Evolutionary conservation across 257 asterid species (phyloP).

Genomic region (Solanum bukasovii): DNA sequence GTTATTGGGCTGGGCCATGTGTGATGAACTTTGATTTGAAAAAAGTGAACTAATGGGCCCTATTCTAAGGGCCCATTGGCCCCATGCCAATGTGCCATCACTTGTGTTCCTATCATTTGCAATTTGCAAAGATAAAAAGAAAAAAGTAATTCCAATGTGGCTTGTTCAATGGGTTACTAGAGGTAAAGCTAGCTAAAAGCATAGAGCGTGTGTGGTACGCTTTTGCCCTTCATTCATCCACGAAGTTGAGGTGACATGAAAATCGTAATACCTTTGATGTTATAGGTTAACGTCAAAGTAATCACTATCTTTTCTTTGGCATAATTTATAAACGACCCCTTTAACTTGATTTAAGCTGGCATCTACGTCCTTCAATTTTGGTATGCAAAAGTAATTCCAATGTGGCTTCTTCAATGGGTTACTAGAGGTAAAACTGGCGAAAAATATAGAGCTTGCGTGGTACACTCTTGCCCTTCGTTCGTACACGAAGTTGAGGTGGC

Average conservation of each 20-base stretch:
- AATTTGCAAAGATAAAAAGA: not conserved
- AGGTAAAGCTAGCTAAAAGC: too few species aligned
- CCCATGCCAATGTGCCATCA: not conserved
- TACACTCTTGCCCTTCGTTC: not conserved
- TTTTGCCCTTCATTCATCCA: not conserved
- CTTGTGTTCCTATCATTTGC: constrained; percentile 5
- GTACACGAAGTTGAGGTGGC: not conserved
- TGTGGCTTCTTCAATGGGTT: not conserved
- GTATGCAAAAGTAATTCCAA: not conserved
- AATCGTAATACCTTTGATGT: not conserved
- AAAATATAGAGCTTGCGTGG: not conserved
- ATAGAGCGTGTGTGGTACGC: not conserved
- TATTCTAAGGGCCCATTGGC: constrained; percentile 5
- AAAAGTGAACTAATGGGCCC: not conserved
- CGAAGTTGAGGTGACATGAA: not conserved
- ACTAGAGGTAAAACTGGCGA: not conserved
- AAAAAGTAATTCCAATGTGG: not conserved
- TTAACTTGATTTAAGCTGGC: too few species aligned
- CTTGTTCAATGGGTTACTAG: not conserved
- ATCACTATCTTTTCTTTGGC: not conserved
- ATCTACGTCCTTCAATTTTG: not conserved
- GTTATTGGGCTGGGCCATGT: constrained; percentile 19
- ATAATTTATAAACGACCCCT: too few species aligned
- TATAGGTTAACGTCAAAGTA: not conserved
- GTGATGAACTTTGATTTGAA: not conserved